Conservation (phyloP, 306 rosid genomes). For the Mimosa pudica region DNA sequence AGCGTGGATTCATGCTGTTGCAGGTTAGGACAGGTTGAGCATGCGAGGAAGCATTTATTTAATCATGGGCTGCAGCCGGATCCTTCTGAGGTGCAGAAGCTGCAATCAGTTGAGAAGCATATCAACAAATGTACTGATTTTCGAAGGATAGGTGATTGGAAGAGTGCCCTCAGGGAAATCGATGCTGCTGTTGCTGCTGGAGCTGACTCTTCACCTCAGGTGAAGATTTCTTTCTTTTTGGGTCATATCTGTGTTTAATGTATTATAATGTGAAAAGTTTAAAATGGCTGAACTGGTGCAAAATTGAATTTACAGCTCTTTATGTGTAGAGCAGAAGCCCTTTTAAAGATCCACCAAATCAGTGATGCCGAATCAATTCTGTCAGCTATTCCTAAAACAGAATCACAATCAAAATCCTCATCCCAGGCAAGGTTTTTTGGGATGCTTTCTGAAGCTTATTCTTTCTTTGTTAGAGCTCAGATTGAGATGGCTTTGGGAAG, state of each 20-base stretch:
- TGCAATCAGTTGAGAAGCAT: slow-evolving; percentile 78
- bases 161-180: slow-evolving; percentile 66
- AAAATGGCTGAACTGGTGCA: slow-evolving; percentile 61
- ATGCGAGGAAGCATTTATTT: slow-evolving; percentile 72
- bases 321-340: slow-evolving; percentile 95
- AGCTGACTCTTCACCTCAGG: slow-evolving; percentile 86
- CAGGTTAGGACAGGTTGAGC: slow-evolving; percentile 92
- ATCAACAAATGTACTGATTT: slow-evolving; percentile 72
- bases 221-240: slow-evolving; percentile 15
- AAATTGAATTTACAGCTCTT: slow-evolving; percentile 88
- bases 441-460: slow-evolving; percentile 81
- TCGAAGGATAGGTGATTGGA: slow-evolving; percentile 81
- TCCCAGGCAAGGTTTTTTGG: slow-evolving; percentile 65
- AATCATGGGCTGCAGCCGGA: slow-evolving; percentile 57
- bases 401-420: slow-evolving; percentile 39
- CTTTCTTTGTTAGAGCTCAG: slow-evolving; percentile 67
- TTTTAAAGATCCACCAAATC: slow-evolving; percentile 82
- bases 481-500: slow-evolving; percentile 92
- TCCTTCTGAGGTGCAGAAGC: slow-evolving; percentile 62
- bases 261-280: slow-evolving; percentile 18
- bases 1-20: slow-evolving; percentile 19
- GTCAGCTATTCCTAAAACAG: slow-evolving; percentile 49
- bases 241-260: not conserved
- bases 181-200: slow-evolving; percentile 73
- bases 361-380: slow-evolving; percentile 73